Percentiles rank a stretch among this genome's conserved stretches.
phyloP scores from a whole-genome alignment of 2,329 filamentous ascomycete species.

The Hypomyces perniciosus region DNA sequence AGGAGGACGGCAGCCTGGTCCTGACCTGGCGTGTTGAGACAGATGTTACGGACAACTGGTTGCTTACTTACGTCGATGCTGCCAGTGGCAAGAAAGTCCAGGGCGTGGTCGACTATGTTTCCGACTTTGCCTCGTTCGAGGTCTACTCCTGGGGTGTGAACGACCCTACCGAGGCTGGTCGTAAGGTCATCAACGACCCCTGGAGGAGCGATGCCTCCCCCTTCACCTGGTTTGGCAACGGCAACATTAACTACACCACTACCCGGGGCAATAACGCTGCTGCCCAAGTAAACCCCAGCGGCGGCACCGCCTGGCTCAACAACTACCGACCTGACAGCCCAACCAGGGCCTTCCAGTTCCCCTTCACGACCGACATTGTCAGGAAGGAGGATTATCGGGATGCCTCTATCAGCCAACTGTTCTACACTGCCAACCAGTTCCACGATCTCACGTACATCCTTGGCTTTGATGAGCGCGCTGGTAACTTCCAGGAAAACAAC shows the following conservation, averaged over 20 bases:
- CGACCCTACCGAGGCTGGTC: slow-evolving; percentile 45
- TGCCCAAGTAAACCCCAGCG: slow-evolving; percentile 42
- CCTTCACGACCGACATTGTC: slow-evolving; percentile 30
- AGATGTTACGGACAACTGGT: slow-evolving; percentile 50
- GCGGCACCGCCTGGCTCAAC: slow-evolving; percentile 27
- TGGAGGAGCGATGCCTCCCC: slow-evolving; percentile 41
- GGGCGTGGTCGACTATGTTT: slow-evolving; percentile 52
- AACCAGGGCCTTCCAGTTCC: slow-evolving; percentile 41
- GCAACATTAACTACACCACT: slow-evolving; percentile 41
- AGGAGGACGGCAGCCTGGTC: slow-evolving; percentile 39
- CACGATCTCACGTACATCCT: slow-evolving; percentile 53
- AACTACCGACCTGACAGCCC: slow-evolving; percentile 42
- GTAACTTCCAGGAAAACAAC: slow-evolving; percentile 56
- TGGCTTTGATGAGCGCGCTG: slow-evolving; percentile 52
- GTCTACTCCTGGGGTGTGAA: slow-evolving; percentile 53
- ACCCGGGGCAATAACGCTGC: slow-evolving; percentile 55
- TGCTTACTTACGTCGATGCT: slow-evolving; percentile 53
- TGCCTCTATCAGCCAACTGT: slow-evolving; percentile 53
- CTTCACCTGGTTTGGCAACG: slow-evolving; percentile 49
- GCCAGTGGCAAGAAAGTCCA: slow-evolving; percentile 39
- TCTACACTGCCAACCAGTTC: slow-evolving; percentile 55
- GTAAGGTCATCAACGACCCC: slow-evolving; percentile 41
- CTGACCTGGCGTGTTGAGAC: slow-evolving; percentile 55
- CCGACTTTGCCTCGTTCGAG: slow-evolving; percentile 45
- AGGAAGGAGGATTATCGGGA: slow-evolving; percentile 41